Base-by-base conservation (phyloP, 176 grass and related monocot genomes). In the Eragrostis nindensis region DNA sequence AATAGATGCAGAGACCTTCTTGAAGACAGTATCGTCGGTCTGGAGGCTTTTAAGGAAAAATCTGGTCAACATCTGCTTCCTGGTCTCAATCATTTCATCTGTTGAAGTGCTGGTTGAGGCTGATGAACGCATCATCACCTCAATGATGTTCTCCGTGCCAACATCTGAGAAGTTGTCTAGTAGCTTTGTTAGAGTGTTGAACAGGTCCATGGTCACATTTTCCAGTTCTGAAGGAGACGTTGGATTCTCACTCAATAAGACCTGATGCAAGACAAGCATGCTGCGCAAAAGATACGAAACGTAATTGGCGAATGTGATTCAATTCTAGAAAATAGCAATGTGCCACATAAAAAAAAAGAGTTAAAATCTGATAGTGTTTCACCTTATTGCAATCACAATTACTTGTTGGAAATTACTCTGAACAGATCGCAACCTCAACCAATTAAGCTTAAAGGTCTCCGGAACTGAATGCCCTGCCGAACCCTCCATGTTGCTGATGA, bases 31-130 rank as follows among this genome's bases (percentile, higher is more conserved):
- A 74, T 95, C 96, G 5, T 76, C 79, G 0, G 86, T 88, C 79
- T 95, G 96, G 40, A 98, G 84, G 81, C 92, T 98, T 27, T 80
- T 99, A n/a, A 88, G 74, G 72, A 99, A 89, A 67, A 99, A 74
- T 79, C 96, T 83, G 49, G 74, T 70, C 62, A 99, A 76, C 8
- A 95, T 91, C 63, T 95, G 82, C 75, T 86, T 99, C 57, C 85
- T 93, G 44, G 10, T 44, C 62, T 90, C 66, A 5, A 86, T 49
- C 15, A 29, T 71, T 84, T 84, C 71, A 25, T 86, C 75, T 7
- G 83, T 86, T 24, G 66, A 61, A 39, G 86, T 46, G 47, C 26
- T 11, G 2, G 72, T 19, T 62, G 73, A 46, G 54, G 75, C 57
- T n/a, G 82, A 76, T n/a, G 72, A 89, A 24, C 24, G 19, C 39